phyloP scores from a whole-genome alignment of 2,329 filamentous ascomycete genomes.

The Ophiocordyceps sinensis region DNA sequence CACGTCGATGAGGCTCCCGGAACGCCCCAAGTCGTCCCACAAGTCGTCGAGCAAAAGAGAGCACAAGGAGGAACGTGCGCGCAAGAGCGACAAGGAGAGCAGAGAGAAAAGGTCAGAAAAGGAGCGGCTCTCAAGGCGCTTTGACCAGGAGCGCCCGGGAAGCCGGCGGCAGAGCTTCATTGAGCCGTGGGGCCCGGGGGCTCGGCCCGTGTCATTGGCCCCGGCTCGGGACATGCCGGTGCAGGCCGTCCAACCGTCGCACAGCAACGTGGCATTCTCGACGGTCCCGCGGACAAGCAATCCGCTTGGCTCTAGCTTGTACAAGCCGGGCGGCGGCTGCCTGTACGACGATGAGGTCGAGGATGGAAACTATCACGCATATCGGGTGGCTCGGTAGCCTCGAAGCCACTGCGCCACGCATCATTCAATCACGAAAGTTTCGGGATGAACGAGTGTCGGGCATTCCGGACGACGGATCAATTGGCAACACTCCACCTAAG shows the following conservation, averaged over 20 bases:
- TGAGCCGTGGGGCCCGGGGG: constrained; percentile 18
- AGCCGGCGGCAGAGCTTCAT: constrained; percentile 19
- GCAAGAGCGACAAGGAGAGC: constrained; percentile 10
- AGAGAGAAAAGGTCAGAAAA: constrained; percentile 16
- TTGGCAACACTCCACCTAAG: too few relatives aligned
- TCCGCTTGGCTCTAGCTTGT: constrained; percentile 9
- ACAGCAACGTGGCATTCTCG: constrained; percentile 11
- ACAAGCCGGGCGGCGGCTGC: constrained; percentile 10
- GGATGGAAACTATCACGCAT: constrained; percentile 21
- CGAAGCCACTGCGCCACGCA: background rate
- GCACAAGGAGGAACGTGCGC: constrained; percentile 10
- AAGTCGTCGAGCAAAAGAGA: constrained; percentile 1
- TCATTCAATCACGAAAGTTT: background rate
- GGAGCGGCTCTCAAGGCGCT: constrained; percentile 22
- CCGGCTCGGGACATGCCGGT: constrained; percentile 3
- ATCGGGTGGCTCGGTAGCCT: constrained; percentile 16
- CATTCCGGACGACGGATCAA: too few relatives aligned
- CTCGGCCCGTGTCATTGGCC: constrained; percentile 7
- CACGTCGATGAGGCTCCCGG: constrained; percentile 6
- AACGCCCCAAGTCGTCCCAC: constrained; percentile 12
- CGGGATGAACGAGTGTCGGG: too few relatives aligned
- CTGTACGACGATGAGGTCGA: constrained; percentile 12
- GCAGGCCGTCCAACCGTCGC: constrained; percentile 6
- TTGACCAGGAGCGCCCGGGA: constrained; percentile 18
- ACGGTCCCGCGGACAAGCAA: constrained; percentile 15